Evolutionary conservation across 2,329 filamentous ascomycete species (phyloP).

Genomic region (Xylariales sp.): DNA sequence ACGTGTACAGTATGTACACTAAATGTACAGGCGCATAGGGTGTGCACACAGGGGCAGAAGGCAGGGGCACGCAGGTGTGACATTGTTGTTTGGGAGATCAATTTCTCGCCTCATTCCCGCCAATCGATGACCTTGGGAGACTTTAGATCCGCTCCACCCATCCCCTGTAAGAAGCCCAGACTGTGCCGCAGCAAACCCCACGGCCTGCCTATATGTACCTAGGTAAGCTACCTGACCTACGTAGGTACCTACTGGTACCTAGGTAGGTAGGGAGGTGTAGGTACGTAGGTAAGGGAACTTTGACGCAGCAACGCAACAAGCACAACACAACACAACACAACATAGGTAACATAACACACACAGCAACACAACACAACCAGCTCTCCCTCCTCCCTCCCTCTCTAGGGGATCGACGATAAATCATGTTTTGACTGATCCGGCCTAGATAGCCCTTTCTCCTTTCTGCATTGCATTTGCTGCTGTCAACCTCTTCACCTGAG

Average conservation of each 20-base stretch:
- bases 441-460: neutral
- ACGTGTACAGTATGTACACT: slow-evolving; percentile 5
- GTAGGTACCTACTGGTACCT: too few relatives aligned
- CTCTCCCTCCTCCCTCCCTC: neutral
- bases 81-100: slow-evolving; percentile 35
- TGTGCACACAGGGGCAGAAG: too few relatives aligned
- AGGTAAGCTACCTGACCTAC: slow-evolving; percentile 13
- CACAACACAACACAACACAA: neutral
- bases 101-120: slow-evolving; percentile 36
- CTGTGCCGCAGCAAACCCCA: slow-evolving; percentile 27
- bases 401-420: slow-evolving; percentile 18
- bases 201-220: slow-evolving; percentile 1
- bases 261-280: too few relatives aligned
- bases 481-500: slow-evolving; percentile 21
- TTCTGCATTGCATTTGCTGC: slow-evolving; percentile 29
- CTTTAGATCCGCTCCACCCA: slow-evolving; percentile 5
- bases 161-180: neutral
- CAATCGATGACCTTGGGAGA: slow-evolving; percentile 28
- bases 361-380: neutral
- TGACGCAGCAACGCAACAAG: neutral
- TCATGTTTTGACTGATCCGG: slow-evolving; percentile 24
- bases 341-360: too few relatives aligned
- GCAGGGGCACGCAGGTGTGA: slow-evolving; percentile 12
- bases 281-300: slow-evolving; percentile 17
- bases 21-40: neutral